Base-by-base conservation (phyloP, 1,284 basidiomycete genomes). In the Tremellales sp. region DNA sequence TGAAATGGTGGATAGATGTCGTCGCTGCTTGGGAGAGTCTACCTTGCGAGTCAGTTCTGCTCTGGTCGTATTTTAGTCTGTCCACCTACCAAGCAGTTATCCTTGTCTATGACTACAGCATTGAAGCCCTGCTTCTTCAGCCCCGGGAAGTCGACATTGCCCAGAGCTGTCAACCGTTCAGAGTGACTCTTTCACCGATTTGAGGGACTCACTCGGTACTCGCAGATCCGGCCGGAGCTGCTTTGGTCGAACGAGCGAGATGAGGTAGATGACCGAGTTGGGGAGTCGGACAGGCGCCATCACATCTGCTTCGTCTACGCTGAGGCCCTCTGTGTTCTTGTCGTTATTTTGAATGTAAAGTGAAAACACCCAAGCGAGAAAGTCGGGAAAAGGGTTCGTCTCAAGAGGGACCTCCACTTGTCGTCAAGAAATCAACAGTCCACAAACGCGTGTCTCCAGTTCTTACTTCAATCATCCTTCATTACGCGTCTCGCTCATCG, bases 91-190 rank as follows among this genome's bases (percentile, higher is more conserved):
- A 97, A 72, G 65, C 94, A 97, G 60, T 98, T 97, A 70, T 98
- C 94, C 75, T 97, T 97, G 79, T 97, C 94, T 57, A 97, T 86
- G 0, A 98, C 84, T 10, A 87, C 85, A 27, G 86, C 91, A 38
- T 84, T 81, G 61, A 90, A 92, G 2, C 93, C 92, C 14, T 82
- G 81, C 46, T 76, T 76, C 50, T 79, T 78, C 31, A 97, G 76
- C 13, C 82, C 83, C n/a, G 63, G 61, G 78, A 92, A 97, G 70
- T 97, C 84, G 59, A 97, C 77, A 56, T 87, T 79, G 70, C 86
- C 83, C 60, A 97, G 90, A 66, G 89, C 91, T 87, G 79, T 65
- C 9, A 10, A 9, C 18, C 7, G 33, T 31, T 38, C 36, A 27
- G 24, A 6, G 18, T 12, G 25, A 35, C 32, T 7, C 12, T 12